Conservation (phyloP, 2,329 filamentous ascomycete species). For the Davidsoniella neocaledoniae region DNA sequence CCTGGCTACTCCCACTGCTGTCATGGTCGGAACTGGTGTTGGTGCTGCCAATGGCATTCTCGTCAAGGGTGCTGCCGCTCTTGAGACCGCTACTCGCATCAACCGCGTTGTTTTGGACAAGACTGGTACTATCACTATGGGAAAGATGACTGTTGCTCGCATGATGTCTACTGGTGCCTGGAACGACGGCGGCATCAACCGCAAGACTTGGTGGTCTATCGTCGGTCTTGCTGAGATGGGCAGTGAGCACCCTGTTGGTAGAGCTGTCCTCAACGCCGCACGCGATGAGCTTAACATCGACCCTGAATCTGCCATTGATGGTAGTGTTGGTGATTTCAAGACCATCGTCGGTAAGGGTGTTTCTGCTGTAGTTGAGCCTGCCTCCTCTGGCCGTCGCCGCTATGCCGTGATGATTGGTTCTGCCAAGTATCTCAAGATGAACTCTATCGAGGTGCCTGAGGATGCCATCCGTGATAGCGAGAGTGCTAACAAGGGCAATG, state of each 20-base stretch:
- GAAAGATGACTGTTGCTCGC: constrained; percentile 83
- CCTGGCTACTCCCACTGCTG: constrained; percentile 84
- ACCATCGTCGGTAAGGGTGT: constrained; percentile 74
- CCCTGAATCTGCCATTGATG: constrained; percentile 58
- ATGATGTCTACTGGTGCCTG: constrained; percentile 50
- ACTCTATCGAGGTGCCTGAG: constrained; percentile 48
- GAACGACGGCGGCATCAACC: constrained; percentile 49
- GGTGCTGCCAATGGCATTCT: constrained; percentile 91
- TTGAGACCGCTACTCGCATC: constrained; percentile 81
- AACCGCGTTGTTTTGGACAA: constrained; percentile 88
- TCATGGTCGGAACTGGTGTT: constrained; percentile 98
- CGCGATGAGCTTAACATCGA: constrained; percentile 59
- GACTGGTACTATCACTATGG: constrained; percentile 85
- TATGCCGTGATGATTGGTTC: constrained; percentile 79
- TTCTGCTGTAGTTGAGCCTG: constrained; percentile 61
- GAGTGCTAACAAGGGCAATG: constrained; percentile 20
- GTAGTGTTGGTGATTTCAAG: constrained; percentile 71
- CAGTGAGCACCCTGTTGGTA: constrained; percentile 92
- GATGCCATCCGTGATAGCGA: constrained; percentile 48
- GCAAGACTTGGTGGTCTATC: constrained; percentile 83
- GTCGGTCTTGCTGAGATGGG: constrained; percentile 90
- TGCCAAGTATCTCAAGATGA: constrained; percentile 55
- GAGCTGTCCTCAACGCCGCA: constrained; percentile 61
- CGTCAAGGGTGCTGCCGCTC: constrained; percentile 87
- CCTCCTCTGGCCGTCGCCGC: constrained; percentile 30